Base-by-base conservation (phyloP, 805 yeast genomes). In the Nakazawaea ernobii region DNA sequence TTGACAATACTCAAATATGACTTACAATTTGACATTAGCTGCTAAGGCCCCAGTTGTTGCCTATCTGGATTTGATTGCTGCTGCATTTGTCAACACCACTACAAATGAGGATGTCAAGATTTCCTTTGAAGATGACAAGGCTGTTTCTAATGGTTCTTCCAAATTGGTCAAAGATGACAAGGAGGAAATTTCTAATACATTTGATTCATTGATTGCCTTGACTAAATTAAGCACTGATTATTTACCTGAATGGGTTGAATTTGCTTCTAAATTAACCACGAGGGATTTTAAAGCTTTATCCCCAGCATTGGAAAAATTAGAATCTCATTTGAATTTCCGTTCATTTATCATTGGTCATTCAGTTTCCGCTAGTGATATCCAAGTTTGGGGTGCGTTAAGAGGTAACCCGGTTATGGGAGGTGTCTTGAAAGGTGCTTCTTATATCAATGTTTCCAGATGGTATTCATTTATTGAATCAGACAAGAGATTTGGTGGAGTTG, bases 391-490 rank as follows among this genome's bases (percentile, higher is more conserved):
- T 66, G 87, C 85, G 42, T 73, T 92, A 56, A 82, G 97, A 70
- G 87, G 96, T 53, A 92, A 94, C 65, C 89, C 95, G 46, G 84
- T 92, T 63, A 87, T 91, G 74, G 96, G 94, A 24, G 86, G 96
- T 14, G 84, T 88, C 53, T 77, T 90, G 67, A 91, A 89, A 72
- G 86, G 80, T 68, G 87, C 83, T 45, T 85, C 84, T 33, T 89
- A 85, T 71, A 74, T 82, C 64, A 92, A 92, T 68, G 78, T 92
- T 55, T 80, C 96, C 49, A 85, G 99, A 73, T 92, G 97, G 97
- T 92, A 89, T 77, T 77, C 76, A 59, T 79, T 81, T 60, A 68
- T 90, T 53, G 91, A 86, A 58, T 65, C 79, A 46, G 83, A 82
- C 63, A 68, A 74, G 57, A 69, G 75, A 54, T 87, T 89, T 58